These are phyloP conservation scores for Venturia effusa DNA, from an alignment of 2,329 filamentous ascomycete genomes.

Conservation along the genomic window DNA sequence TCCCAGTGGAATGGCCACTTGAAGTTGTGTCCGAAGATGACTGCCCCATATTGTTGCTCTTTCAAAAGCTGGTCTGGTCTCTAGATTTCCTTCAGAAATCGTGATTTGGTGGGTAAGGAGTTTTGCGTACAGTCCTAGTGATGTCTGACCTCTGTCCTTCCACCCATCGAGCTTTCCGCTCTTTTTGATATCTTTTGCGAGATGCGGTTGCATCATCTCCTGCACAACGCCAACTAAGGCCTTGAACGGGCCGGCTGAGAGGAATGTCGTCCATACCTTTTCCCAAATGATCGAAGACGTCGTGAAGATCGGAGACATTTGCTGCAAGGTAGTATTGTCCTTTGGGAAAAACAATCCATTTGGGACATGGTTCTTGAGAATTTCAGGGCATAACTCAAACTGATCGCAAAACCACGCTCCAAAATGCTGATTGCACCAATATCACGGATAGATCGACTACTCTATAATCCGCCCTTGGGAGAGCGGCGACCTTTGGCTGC, in stretches of 20 bases:
- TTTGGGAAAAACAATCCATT: background rate
- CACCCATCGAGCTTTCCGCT: background rate
- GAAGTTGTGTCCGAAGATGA: background rate
- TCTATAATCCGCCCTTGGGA: background rate
- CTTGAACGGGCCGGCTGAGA: background rate
- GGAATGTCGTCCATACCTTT: background rate
- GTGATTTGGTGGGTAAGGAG: background rate
- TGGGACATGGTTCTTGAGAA: background rate
- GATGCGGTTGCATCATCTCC: background rate
- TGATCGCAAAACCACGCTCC: background rate
- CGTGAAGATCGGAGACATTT: background rate
- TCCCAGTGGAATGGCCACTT: background rate
- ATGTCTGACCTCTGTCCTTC: background rate
- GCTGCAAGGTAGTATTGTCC: background rate
- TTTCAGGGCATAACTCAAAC: background rate
- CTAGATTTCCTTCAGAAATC: background rate
- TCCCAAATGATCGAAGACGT: background rate
- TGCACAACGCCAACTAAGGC: background rate
- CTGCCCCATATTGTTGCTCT: background rate
- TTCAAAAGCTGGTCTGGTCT: background rate
- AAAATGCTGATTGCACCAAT: background rate
- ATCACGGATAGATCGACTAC: background rate
- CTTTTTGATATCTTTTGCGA: background rate
- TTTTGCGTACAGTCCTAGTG: background rate
- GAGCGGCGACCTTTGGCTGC: background rate